phyloP scores from a whole-genome alignment of 768 basidiomycete species.

The Chalciporus sphaerocephalus region DNA sequence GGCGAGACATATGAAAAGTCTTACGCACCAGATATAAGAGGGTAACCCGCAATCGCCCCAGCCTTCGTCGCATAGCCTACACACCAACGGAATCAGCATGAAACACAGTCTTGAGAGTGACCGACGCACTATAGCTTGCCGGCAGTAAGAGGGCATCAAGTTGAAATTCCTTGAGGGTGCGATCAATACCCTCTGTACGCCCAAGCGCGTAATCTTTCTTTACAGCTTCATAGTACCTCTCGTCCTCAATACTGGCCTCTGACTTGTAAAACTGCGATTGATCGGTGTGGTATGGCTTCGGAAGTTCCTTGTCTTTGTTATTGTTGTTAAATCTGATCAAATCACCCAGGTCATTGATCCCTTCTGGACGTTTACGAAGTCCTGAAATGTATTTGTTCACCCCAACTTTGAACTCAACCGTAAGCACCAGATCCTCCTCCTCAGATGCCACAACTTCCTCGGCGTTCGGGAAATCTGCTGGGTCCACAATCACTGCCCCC shows the following conservation, averaged over 20 bases:
- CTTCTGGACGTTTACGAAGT: slow-evolving; percentile 50
- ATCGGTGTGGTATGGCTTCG: slow-evolving; percentile 31
- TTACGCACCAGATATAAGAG: slow-evolving; percentile 30
- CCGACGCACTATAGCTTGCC: slow-evolving; percentile 13
- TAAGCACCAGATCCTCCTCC: slow-evolving; percentile 50
- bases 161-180: slow-evolving; percentile 40
- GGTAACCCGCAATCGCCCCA: slow-evolving; percentile 36
- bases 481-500: slow-evolving; percentile 54
- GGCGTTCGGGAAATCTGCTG: slow-evolving; percentile 54
- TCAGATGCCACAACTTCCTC: slow-evolving; percentile 44
- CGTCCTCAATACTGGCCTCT: slow-evolving; percentile 24
- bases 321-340: slow-evolving; percentile 54
- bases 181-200: slow-evolving; percentile 51
- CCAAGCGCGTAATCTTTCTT: slow-evolving; percentile 45
- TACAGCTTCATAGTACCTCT: slow-evolving; percentile 41
- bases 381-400: slow-evolving; percentile 45
- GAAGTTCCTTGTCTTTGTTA: slow-evolving; percentile 47
- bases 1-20: not conserved
- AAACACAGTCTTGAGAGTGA: not conserved
- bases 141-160: slow-evolving; percentile 54
- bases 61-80: slow-evolving; percentile 26
- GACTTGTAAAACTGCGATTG: slow-evolving; percentile 31
- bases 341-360: slow-evolving; percentile 52
- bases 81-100: not conserved
- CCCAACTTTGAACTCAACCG: slow-evolving; percentile 60